These are phyloP conservation scores for Russula compacta DNA, from an alignment of 768 basidiomycete genomes.

Conservation along the genomic window DNA sequence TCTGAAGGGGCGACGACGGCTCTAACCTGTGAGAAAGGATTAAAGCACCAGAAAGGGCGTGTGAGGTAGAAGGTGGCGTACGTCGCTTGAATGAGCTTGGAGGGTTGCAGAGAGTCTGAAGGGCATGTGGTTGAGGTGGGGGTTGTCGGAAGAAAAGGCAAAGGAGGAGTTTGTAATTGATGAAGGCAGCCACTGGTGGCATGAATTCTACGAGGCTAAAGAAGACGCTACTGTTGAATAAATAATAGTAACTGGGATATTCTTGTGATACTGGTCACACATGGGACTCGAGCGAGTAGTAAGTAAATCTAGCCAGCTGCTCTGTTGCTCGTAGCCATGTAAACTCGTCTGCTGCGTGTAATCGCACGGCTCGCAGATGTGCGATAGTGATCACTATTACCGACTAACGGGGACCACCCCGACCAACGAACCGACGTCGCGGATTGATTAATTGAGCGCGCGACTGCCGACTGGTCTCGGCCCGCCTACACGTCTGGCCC, in stretches of 20 bases:
- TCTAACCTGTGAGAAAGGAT: slow-evolving; percentile 55
- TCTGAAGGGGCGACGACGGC: slow-evolving; percentile 68
- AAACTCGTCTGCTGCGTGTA: background rate
- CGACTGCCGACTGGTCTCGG: slow-evolving; percentile 4
- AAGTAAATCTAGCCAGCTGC: background rate
- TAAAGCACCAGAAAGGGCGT: slow-evolving; percentile 21
- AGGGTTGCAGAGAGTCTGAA: slow-evolving; percentile 74
- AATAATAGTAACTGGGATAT: background rate
- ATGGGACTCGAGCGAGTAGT: background rate
- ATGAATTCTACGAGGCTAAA: slow-evolving; percentile 3
- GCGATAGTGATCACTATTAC: background rate
- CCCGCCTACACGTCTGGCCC: background rate
- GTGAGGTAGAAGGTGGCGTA: slow-evolving; percentile 31
- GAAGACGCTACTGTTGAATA: background rate
- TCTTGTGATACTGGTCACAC: background rate
- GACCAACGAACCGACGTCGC: background rate
- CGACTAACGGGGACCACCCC: background rate
- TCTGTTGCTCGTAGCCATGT: background rate
- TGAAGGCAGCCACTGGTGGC: background rate
- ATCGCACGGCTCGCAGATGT: background rate
- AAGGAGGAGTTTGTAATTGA: slow-evolving; percentile 14
- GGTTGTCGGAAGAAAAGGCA: slow-evolving; percentile 11
- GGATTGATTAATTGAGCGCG: slow-evolving; percentile 1
- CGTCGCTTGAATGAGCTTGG: slow-evolving; percentile 63
- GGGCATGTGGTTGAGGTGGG: slow-evolving; percentile 36